A percentile compares a stretch with the other conserved stretches of the same genome.
These are phyloP conservation scores for Sisymbrium altissimum DNA, from an alignment of 345 rosid species.

Conservation along the genomic window DNA sequence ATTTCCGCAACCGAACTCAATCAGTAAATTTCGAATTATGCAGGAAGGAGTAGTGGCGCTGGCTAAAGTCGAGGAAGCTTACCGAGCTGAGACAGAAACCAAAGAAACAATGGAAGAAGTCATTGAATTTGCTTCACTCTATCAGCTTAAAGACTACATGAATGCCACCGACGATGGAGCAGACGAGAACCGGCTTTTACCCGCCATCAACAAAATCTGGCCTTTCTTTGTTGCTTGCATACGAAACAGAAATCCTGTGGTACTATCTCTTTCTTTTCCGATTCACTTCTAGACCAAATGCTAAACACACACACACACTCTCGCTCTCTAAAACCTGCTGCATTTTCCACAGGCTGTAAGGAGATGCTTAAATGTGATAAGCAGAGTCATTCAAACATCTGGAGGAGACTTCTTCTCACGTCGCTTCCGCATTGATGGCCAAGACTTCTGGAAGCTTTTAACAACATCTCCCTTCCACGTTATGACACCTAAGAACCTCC, in stretches of 20 bases:
- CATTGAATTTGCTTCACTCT: constrained; percentile 49
- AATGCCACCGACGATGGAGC: constrained; percentile 57
- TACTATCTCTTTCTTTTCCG: constrained; percentile 10
- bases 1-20: not conserved
- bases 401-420: constrained; percentile 97
- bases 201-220: constrained; percentile 91
- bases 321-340: not conserved
- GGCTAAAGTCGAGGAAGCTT: constrained; percentile 86
- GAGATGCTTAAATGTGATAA: constrained; percentile 58
- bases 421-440: constrained; percentile 72
- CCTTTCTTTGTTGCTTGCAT: constrained; percentile 73
- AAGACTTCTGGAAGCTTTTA: constrained; percentile 80
- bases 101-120: constrained; percentile 67
- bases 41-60: constrained; percentile 67
- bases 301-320: too few species aligned
- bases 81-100: constrained; percentile 56
- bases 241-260: constrained; percentile 63
- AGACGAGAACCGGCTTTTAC: constrained; percentile 84
- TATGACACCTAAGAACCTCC: constrained; percentile 32
- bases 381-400: constrained; percentile 55
- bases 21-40: constrained; percentile 1
- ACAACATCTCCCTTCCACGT: constrained; percentile 61
- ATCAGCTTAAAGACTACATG: constrained; percentile 61
- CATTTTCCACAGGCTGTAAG: constrained; percentile 52
- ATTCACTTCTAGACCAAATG: too few species aligned